A percentile compares a stretch with the other conserved stretches of the same genome.
These are phyloP conservation scores for Guyanaporus albipodus DNA, from an alignment of 768 basidiomycete genomes.

Conservation along the genomic window DNA sequence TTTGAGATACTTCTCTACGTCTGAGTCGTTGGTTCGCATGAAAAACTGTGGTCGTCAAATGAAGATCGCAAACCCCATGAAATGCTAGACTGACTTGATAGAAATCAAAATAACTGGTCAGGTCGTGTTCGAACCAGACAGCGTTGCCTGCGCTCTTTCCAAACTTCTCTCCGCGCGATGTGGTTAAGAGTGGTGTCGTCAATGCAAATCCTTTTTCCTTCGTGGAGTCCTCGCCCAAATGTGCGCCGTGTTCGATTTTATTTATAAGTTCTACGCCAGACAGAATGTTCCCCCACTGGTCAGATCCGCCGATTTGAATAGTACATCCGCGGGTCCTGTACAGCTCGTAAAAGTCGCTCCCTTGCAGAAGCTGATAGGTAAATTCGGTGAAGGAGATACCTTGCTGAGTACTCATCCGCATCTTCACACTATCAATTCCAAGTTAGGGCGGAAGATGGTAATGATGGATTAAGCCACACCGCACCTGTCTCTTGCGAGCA, in stretches of 20 bases:
- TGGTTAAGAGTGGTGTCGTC: constrained; percentile 92
- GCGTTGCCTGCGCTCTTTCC: constrained; percentile 98
- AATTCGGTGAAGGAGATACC: constrained; percentile 99
- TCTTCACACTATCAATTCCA: constrained; percentile 59
- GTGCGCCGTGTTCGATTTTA: constrained; percentile 30
- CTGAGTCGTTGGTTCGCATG: constrained; percentile 72
- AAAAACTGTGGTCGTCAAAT: constrained; percentile 65
- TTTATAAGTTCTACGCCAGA: constrained; percentile 90
- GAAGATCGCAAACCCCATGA: neutral
- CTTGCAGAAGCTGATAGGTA: constrained; percentile 95
- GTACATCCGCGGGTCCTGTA: constrained; percentile 62
- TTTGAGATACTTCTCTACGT: constrained; percentile 75
- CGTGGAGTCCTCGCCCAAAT: neutral
- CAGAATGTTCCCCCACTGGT: constrained; percentile 98
- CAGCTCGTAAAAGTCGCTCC: constrained; percentile 88
- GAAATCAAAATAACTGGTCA: constrained; percentile 89
- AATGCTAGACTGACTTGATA: constrained; percentile 66
- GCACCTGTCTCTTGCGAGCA: constrained; percentile 89
- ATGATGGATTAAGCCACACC: constrained; percentile 15
- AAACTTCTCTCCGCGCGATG: constrained; percentile 88
- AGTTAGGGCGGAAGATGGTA: constrained; percentile 9
- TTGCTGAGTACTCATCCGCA: constrained; percentile 69
- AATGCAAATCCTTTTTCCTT: constrained; percentile 64
- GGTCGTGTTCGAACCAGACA: constrained; percentile 74
- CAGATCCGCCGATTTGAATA: constrained; percentile 92